phyloP scores from a whole-genome alignment of 495 filamentous ascomycete genomes.

The Podospora sp. region DNA sequence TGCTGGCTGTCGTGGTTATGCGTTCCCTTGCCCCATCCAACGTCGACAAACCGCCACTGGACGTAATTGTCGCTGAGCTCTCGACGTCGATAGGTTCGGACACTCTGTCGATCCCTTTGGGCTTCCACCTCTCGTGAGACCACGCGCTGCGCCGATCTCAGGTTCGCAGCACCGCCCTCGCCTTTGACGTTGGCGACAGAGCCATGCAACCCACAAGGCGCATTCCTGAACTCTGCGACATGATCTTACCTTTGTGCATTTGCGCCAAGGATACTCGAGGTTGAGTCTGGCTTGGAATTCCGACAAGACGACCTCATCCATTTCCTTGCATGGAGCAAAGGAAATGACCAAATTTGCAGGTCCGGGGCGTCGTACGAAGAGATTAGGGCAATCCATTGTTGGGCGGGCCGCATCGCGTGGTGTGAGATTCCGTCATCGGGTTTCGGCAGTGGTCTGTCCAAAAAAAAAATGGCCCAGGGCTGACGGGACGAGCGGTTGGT shows the following conservation, averaged over 20 bases:
- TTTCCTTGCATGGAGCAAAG: too few species aligned
- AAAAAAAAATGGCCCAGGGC: not conserved
- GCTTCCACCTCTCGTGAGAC: not conserved
- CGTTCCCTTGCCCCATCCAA: not conserved
- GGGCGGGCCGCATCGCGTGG: not conserved
- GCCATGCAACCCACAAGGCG: not conserved
- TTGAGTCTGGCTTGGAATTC: too few species aligned
- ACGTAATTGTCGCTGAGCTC: not conserved
- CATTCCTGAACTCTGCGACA: not conserved
- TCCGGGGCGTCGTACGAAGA: too few species aligned
- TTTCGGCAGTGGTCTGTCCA: not conserved
- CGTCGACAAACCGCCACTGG: constrained; percentile 4
- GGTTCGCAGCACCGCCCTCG: not conserved
- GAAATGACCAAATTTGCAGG: too few species aligned
- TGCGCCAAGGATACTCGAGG: not conserved
- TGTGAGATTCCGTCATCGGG: not conserved
- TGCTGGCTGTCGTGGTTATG: too few species aligned
- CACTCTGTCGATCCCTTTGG: not conserved
- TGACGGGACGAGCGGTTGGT: not conserved
- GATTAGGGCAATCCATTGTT: not conserved
- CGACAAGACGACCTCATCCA: too few species aligned
- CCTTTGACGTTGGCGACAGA: not conserved
- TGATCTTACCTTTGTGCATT: not conserved
- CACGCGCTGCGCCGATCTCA: not conserved
- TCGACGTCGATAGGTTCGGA: not conserved